These are phyloP conservation scores for Penicillium paneum DNA, from an alignment of 2,329 filamentous ascomycete genomes.

Conservation along the genomic window DNA sequence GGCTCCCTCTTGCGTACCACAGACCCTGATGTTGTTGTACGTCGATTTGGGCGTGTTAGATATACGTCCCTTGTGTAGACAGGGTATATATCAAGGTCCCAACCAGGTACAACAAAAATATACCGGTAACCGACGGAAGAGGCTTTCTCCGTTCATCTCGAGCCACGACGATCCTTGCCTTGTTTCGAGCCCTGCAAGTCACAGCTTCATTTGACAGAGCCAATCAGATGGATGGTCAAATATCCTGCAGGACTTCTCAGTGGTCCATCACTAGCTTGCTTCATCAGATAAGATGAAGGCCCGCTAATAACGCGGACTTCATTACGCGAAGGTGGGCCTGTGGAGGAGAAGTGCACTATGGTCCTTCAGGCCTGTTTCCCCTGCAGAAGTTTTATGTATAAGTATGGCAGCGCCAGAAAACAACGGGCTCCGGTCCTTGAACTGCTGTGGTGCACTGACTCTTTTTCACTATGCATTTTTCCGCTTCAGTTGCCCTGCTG, in stretches of 20 bases:
- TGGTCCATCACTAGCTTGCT: background rate
- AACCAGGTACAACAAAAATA: background rate
- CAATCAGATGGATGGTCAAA: background rate
- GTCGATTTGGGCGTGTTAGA: background rate
- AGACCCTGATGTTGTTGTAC: background rate
- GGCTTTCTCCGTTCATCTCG: background rate
- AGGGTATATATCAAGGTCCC: background rate
- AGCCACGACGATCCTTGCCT: background rate
- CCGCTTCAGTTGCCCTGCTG: background rate
- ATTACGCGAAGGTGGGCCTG: conserved; percentile 1
- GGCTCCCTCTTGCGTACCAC: background rate
- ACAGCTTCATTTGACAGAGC: background rate
- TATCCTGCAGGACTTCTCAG: background rate
- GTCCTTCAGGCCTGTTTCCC: background rate
- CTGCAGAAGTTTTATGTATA: background rate
- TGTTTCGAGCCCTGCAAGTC: background rate
- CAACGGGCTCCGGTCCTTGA: background rate
- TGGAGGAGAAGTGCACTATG: background rate
- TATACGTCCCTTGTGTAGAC: background rate
- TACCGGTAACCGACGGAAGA: background rate
- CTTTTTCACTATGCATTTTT: background rate
- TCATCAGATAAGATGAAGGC: conserved; percentile 6
- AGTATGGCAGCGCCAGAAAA: background rate
- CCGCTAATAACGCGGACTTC: background rate
- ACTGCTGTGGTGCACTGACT: background rate